Evolutionary conservation across 108 stramenopile species (phyloP).

Genomic region (Skeletonema grethae): DNA sequence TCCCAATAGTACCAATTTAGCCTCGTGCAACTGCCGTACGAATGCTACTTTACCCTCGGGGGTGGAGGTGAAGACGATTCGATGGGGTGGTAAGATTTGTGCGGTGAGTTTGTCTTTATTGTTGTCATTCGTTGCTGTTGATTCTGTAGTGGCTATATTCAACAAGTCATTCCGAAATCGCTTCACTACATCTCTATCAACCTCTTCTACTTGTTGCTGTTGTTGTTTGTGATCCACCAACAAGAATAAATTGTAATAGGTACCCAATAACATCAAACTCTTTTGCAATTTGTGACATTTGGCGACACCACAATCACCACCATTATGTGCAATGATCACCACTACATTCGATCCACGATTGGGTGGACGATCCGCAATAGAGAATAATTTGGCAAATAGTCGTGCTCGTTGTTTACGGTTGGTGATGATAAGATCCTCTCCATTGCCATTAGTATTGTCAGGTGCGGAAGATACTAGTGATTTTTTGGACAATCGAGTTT

Average conservation of each 20-base stretch:
- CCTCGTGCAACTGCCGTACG: conserved; percentile 27
- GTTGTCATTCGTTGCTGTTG: background rate
- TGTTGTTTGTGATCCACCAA: conserved; percentile 20
- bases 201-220: background rate
- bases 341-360: conserved; percentile 43
- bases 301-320: background rate
- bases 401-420: conserved; percentile 41
- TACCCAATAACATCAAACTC: conserved; percentile 29
- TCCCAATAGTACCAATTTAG: conserved; percentile 16
- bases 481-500: conserved; percentile 20
- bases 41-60: conserved; percentile 31
- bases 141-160: background rate
- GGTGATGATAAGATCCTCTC: conserved; percentile 5
- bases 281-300: conserved; percentile 35
- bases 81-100: conserved; percentile 34
- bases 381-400: conserved; percentile 36
- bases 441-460: background rate
- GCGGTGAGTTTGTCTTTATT: conserved; percentile 2
- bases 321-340: conserved; percentile 10
- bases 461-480: background rate
- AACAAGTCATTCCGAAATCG: conserved; percentile 27
- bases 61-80: conserved; percentile 26
- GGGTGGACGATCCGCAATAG: conserved; percentile 18
- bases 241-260: conserved; percentile 46
- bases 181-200: background rate